These are phyloP conservation scores for Coniochaeta prunicola DNA, from an alignment of 2,329 filamentous ascomycete genomes.

Conservation along the genomic window DNA sequence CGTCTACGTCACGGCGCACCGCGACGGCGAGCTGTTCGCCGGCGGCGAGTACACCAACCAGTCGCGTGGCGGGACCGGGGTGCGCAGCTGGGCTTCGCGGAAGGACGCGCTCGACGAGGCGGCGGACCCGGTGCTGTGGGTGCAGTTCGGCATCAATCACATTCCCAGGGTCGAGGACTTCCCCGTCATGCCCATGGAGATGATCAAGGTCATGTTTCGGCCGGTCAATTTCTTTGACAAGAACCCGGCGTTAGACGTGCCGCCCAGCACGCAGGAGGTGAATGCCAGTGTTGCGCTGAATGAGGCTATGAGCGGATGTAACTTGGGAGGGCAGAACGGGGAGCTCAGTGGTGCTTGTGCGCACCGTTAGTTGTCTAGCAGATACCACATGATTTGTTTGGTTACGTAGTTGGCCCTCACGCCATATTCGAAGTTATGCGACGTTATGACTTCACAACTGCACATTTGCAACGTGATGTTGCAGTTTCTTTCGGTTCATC, in stretches of 20 bases:
- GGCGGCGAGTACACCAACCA: slow-evolving; percentile 31
- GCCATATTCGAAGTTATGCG: too few species aligned
- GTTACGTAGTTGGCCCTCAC: too few species aligned
- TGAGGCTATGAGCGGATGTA: slow-evolving; percentile 2
- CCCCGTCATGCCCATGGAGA: slow-evolving; percentile 61
- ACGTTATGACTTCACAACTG: background rate
- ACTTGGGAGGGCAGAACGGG: background rate
- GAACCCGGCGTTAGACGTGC: slow-evolving; percentile 44
- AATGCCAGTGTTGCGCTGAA: slow-evolving; percentile 29
- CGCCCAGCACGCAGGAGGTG: slow-evolving; percentile 33
- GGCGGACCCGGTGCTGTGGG: slow-evolving; percentile 43
- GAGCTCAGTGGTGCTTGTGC: slow-evolving; percentile 8
- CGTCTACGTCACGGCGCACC: slow-evolving; percentile 27
- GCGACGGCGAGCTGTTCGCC: slow-evolving; percentile 27
- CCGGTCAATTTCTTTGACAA: slow-evolving; percentile 45
- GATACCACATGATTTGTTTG: background rate
- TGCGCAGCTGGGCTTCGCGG: slow-evolving; percentile 22
- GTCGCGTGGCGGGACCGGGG: slow-evolving; percentile 26
- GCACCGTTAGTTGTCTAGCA: background rate
- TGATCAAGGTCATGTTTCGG: slow-evolving; percentile 37
- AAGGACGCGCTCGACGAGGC: slow-evolving; percentile 36
- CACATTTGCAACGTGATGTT: background rate
- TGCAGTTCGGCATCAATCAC: slow-evolving; percentile 49
- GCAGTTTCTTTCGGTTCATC: background rate
- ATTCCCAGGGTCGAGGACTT: slow-evolving; percentile 59